phyloP scores from a whole-genome alignment of 257 asterid genomes.

The Mentha longifolia region DNA sequence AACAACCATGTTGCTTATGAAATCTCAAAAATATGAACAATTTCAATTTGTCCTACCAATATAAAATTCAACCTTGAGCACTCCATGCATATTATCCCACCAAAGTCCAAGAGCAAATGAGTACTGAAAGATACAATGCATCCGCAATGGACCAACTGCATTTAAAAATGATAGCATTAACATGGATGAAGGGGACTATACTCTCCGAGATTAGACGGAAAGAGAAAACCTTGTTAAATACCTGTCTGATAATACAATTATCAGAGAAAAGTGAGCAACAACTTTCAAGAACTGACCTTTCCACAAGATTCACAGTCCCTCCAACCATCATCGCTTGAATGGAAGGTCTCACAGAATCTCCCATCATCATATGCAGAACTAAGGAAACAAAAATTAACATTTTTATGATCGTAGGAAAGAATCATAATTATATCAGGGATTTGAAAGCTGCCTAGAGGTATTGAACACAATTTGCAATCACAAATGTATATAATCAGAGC shows the following conservation, averaged over 20 bases:
- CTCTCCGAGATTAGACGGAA: constrained; percentile 4
- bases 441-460: constrained; percentile 17
- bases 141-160: constrained; percentile 87
- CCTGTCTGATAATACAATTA: constrained; percentile 18
- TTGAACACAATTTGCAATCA: constrained; percentile 5
- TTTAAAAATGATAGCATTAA: constrained; percentile 28
- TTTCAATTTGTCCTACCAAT: constrained; percentile 54
- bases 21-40: too few relatives aligned
- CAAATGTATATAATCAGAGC: neutral
- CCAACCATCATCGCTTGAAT: constrained; percentile 76
- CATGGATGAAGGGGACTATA: neutral
- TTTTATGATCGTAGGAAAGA: constrained; percentile 6
- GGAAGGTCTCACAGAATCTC: constrained; percentile 79
- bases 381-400: constrained; percentile 22
- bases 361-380: constrained; percentile 68
- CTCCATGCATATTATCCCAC: constrained; percentile 83
- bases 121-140: constrained; percentile 72
- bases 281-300: constrained; percentile 50
- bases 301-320: constrained; percentile 86
- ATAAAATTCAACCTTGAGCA: constrained; percentile 69
- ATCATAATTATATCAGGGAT: constrained; percentile 9
- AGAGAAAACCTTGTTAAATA: neutral
- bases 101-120: constrained; percentile 71
- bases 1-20: neutral
- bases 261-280: constrained; percentile 20